These are phyloP conservation scores for Phytopythium delawarense DNA, from an alignment of 352 stramenopile species.

Conservation along the genomic window DNA sequence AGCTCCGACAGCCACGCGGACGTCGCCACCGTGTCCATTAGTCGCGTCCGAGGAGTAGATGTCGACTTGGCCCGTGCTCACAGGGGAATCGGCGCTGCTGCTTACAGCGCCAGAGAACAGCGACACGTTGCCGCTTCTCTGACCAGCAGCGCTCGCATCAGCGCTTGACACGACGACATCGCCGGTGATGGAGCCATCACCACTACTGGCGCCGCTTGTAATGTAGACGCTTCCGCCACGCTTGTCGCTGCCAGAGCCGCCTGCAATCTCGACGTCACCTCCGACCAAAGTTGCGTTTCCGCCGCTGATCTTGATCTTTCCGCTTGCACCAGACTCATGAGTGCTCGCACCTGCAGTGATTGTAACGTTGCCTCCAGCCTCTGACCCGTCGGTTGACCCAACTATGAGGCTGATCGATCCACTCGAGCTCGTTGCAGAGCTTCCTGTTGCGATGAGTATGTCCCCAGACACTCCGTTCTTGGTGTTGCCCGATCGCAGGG, in stretches of 20 bases:
- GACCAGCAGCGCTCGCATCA: background rate
- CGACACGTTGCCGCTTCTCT: background rate
- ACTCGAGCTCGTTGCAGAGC: background rate
- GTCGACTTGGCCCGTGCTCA: background rate
- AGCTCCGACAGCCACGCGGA: background rate
- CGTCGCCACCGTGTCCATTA: background rate
- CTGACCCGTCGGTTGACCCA: background rate
- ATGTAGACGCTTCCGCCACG: background rate
- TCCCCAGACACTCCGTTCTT: background rate
- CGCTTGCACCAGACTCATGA: background rate
- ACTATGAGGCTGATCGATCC: background rate
- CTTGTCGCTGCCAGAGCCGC: constrained; percentile 3
- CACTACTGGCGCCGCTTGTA: background rate
- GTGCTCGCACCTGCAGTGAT: background rate
- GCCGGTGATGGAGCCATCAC: background rate
- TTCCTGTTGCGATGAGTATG: background rate
- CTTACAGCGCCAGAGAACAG: constrained; percentile 1
- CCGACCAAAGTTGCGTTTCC: constrained; percentile 2
- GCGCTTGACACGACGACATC: background rate
- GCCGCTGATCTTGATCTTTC: background rate
- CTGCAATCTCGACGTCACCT: constrained; percentile 10
- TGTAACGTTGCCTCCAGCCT: background rate
- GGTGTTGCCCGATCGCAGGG: background rate
- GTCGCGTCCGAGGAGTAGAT: background rate
- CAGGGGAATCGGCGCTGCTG: background rate